Base-by-base conservation (phyloP, 306 rosid genomes). In the Acmispon strigosus region DNA sequence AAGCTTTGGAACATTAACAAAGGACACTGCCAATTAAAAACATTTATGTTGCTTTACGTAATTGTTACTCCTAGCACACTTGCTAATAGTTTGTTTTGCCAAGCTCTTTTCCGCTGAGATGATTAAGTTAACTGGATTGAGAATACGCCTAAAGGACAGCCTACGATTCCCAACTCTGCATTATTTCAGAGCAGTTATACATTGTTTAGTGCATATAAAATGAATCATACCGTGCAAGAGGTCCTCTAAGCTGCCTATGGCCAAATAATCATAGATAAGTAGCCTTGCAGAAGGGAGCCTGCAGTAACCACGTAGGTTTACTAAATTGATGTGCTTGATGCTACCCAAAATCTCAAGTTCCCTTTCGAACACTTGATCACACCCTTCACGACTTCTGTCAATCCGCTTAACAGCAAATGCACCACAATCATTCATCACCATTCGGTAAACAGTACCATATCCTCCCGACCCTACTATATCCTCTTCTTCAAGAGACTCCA, bases 391-490 rank as follows among this genome's bases (percentile, higher is more conserved):
- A 57, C 85, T 82, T 75, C 92, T 81, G 55, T 95, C 99, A 27
- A 95, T 88, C 61, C 84, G 68, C 85, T 95, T 95, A 62, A 95
- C 97, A 34, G 99, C 99, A 81, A 91, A 95, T 18, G 90, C 81
- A 55, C 92, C 93, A 13, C 91, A 72, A 71, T 95, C 97, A 74
- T 87, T 91, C 97, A 95, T 95, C 49, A 89, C 91, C 99, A 91
- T 95, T 41, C 93, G 84, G 73, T 89, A 91, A 43, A 95, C 99
- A 10, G 96, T 91, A 36, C 97, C 99, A 43, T 84, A 84, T 34
- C 97, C 99, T 41, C 99, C 99, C 0, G 97, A 89, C 6, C 99
- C 99, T 43, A 95, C 88, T 52, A 89, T 57, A 79, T 89, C 81
- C 69, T 84, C 89, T 72, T 89, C 91, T 43, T 87, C 90, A 10